These are phyloP conservation scores for Monilinia polystroma DNA, from an alignment of 2,329 filamentous ascomycete genomes.

Conservation along the genomic window DNA sequence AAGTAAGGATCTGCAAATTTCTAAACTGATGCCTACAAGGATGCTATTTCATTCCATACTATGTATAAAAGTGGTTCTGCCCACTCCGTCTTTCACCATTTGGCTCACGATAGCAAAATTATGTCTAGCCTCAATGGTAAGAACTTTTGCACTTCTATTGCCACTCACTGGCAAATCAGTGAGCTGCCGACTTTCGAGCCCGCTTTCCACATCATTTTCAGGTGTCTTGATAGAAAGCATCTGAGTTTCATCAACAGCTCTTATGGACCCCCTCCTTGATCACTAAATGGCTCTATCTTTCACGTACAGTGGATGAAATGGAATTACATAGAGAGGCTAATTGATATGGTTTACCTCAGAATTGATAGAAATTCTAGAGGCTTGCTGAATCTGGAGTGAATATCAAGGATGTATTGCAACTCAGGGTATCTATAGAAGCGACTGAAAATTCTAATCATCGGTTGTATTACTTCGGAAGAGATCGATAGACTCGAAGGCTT, in stretches of 20 bases:
- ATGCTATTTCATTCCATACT: background rate
- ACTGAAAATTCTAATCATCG: background rate
- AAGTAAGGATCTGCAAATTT: background rate
- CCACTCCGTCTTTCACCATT: no score
- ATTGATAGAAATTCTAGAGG: no score
- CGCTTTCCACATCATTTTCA: background rate
- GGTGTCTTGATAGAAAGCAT: background rate
- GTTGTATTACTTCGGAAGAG: background rate
- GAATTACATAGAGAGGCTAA: no score
- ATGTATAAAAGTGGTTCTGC: no score
- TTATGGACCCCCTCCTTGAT: background rate
- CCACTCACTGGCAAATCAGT: no score
- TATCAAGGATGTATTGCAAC: background rate
- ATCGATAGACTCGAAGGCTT: background rate
- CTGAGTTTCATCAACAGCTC: background rate
- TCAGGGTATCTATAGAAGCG: background rate
- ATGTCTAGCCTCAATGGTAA: background rate
- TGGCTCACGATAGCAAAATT: background rate
- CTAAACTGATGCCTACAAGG: background rate
- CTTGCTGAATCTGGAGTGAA: no score
- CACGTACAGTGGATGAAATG: background rate
- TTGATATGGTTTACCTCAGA: no score
- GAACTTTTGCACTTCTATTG: background rate
- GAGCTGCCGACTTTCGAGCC: background rate
- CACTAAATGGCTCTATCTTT: fast-evolving